Evolutionary conservation across 73 alveolate species (phyloP).

Genomic region (Tetrahymena thermophila): DNA sequence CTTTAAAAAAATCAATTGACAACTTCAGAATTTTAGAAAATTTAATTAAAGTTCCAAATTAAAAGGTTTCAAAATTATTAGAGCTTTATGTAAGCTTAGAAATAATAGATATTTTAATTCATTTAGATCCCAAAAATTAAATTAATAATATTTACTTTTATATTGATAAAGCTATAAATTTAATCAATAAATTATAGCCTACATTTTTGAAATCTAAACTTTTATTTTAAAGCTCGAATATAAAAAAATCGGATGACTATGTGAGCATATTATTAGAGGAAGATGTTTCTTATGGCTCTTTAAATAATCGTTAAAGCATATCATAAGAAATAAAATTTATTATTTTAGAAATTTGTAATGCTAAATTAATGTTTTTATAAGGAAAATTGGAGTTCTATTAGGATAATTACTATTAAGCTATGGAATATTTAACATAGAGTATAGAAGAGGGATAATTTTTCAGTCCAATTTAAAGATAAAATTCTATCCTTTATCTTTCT

Average conservation of each 20-base stretch:
- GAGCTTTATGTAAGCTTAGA: background rate
- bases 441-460: background rate
- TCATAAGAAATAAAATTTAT: background rate
- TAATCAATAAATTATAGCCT: background rate
- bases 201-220: too few species aligned
- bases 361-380: background rate
- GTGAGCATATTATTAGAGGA: background rate
- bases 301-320: too few species aligned
- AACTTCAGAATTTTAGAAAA: background rate
- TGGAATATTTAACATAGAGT: background rate
- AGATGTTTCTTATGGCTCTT: background rate
- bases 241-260: background rate
- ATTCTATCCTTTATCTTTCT: background rate
- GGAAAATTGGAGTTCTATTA: background rate
- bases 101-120: background rate
- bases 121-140: background rate
- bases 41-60: background rate
- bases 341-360: background rate
- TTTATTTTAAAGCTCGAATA: too few species aligned
- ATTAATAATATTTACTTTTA: too few species aligned
- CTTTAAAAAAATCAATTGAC: background rate
- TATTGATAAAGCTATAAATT: background rate
- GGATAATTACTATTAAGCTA: background rate
- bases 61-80: background rate
- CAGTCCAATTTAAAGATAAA: background rate